Evolutionary conservation across 2,329 filamentous ascomycete genomes (phyloP).

Genomic region (Sporothrix phasma): DNA sequence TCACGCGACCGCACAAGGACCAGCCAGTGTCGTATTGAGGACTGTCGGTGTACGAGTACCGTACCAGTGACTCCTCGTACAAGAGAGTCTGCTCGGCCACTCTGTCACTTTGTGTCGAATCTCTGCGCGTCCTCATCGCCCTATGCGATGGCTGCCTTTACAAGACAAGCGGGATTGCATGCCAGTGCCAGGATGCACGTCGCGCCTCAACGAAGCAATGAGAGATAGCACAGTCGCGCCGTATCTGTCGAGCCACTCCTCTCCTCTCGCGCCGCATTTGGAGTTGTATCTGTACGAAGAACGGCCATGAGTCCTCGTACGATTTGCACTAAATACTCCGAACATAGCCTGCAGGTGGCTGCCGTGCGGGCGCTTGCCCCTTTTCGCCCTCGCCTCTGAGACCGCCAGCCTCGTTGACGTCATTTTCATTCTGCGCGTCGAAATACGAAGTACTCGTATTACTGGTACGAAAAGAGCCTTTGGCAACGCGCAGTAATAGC

Average conservation of each 20-base stretch:
- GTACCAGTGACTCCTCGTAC: no score
- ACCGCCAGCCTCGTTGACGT: constrained; percentile 2
- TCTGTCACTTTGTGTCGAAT: neutral
- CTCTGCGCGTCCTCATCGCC: no score
- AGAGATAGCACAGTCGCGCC: neutral
- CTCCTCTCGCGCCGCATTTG: no score
- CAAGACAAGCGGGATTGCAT: neutral
- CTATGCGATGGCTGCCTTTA: neutral
- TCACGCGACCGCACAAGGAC: neutral
- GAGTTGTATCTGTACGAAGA: no score
- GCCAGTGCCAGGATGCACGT: neutral
- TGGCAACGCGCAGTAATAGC: neutral
- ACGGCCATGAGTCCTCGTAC: no score
- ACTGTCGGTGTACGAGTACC: no score
- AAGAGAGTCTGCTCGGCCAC: no score
- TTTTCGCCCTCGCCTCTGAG: neutral
- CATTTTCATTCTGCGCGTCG: neutral
- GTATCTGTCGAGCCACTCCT: no score
- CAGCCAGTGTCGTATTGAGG: neutral
- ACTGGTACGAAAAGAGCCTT: no score
- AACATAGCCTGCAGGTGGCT: neutral
- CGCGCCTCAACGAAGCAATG: neutral
- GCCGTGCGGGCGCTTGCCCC: constrained; percentile 2
- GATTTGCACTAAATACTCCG: no score
- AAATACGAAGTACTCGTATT: no score